Evolutionary conservation across 305 asterid genomes (phyloP).

Genomic region (Fraxinus angustifolia): DNA sequence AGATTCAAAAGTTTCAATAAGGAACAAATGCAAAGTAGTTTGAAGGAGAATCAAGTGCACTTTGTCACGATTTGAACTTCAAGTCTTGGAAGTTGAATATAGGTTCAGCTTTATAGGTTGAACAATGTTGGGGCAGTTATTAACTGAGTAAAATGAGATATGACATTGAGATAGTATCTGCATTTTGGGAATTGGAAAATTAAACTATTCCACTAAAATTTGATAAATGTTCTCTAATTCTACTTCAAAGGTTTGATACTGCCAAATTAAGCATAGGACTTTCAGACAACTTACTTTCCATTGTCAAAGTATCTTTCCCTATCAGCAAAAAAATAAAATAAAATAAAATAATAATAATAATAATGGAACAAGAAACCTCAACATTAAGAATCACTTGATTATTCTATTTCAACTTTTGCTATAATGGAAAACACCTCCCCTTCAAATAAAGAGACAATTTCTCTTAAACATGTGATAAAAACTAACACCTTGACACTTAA

Average conservation of each 20-base stretch:
- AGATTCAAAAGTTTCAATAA: neutral
- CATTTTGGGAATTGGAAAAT: neutral
- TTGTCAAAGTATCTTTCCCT: neutral
- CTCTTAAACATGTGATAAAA: neutral
- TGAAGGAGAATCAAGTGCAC: neutral
- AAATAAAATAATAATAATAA: neutral
- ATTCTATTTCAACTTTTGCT: neutral
- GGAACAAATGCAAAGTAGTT: neutral
- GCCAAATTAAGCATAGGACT: slow-evolving; percentile 3
- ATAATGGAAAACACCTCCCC: neutral
- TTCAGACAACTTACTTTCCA: slow-evolving; percentile 1
- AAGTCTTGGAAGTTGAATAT: neutral
- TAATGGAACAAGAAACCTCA: neutral
- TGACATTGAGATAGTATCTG: neutral
- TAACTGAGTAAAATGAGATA: neutral
- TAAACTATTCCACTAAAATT: neutral
- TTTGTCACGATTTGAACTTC: neutral
- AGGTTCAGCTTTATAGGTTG: neutral
- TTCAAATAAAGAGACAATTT: slow-evolving; percentile 3
- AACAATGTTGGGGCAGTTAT: neutral
- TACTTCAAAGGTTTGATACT: slow-evolving; percentile 3
- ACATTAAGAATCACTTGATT: neutral
- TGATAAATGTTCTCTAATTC: neutral
- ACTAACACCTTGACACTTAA: neutral
- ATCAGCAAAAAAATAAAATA: neutral